phyloP scores from a whole-genome alignment of 768 basidiomycete genomes.

The Trametes coccinea region DNA sequence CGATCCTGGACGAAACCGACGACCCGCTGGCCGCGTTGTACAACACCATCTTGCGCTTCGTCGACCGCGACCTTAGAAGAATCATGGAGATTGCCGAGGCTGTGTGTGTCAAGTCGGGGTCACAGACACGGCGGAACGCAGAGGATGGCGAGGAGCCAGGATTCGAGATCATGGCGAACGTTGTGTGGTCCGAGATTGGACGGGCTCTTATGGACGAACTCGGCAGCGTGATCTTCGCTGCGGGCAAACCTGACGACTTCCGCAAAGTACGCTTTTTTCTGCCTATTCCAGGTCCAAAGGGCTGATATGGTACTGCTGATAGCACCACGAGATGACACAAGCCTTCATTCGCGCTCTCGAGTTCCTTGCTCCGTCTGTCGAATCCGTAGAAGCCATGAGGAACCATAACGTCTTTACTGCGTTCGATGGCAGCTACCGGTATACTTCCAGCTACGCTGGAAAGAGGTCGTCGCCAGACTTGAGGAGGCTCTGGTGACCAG shows the following conservation, averaged over 20 bases:
- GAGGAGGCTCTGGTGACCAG: constrained; percentile 62
- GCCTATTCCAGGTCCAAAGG: no score
- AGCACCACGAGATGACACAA: constrained; percentile 87
- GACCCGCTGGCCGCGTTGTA: constrained; percentile 76
- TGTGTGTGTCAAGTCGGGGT: constrained; percentile 50
- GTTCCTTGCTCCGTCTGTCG: constrained; percentile 72
- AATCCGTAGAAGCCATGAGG: constrained; percentile 71
- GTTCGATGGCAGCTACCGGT: constrained; percentile 97
- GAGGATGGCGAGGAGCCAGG: constrained; percentile 32
- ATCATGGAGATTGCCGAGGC: constrained; percentile 82
- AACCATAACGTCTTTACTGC: constrained; percentile 64
- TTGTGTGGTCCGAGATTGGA: constrained; percentile 87
- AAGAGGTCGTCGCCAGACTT: constrained; percentile 79
- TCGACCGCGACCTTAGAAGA: constrained; percentile 70
- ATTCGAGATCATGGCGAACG: constrained; percentile 85
- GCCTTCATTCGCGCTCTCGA: constrained; percentile 84
- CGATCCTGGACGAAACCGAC: constrained; percentile 64
- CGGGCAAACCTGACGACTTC: constrained; percentile 88
- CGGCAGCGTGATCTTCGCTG: constrained; percentile 83
- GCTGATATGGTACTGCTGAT: not conserved
- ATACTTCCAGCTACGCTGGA: constrained; percentile 97
- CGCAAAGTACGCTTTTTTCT: constrained; percentile 61
- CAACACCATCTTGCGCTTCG: constrained; percentile 78
- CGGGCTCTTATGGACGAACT: constrained; percentile 82
- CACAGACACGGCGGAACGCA: constrained; percentile 18